Conservation (phyloP, 306 rosid genomes). For the Vicia faba region DNA sequence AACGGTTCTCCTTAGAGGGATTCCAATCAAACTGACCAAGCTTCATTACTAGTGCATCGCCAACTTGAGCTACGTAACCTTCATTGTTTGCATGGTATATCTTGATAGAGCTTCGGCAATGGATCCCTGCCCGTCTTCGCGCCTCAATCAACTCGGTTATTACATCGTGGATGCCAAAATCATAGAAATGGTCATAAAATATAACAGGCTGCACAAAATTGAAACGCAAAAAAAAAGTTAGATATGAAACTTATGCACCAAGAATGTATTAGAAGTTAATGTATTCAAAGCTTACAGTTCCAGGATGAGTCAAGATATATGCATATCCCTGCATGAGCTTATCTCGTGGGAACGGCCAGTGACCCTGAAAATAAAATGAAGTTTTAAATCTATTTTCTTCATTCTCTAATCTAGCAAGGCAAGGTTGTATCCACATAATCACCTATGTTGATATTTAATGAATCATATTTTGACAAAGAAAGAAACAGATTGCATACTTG, state of each 20-base stretch:
- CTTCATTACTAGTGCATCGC: slow-evolving; percentile 66
- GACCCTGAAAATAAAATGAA: slow-evolving; percentile 60
- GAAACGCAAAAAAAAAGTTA: neutral
- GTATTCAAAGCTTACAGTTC: slow-evolving; percentile 59
- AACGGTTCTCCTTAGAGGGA: slow-evolving; percentile 68
- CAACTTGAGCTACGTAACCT: slow-evolving; percentile 77
- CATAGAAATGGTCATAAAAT: slow-evolving; percentile 76
- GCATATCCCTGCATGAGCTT: slow-evolving; percentile 82
- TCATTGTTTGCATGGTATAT: slow-evolving; percentile 74
- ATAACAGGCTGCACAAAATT: slow-evolving; percentile 59
- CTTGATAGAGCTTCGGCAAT: slow-evolving; percentile 69
- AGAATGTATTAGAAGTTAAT: slow-evolving; percentile 20
- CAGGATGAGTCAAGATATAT: slow-evolving; percentile 82
- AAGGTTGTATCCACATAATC: slow-evolving; percentile 1
- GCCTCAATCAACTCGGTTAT: slow-evolving; percentile 66
- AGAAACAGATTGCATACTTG: slow-evolving; percentile 54
- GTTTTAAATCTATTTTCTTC: slow-evolving; percentile 30
- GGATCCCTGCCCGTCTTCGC: slow-evolving; percentile 67
- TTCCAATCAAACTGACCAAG: slow-evolving; percentile 80
- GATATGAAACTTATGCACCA: neutral
- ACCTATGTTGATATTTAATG: neutral
- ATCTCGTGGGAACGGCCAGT: slow-evolving; percentile 86
- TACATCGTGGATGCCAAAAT: slow-evolving; percentile 66
- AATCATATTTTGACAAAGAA: slow-evolving; percentile 20
- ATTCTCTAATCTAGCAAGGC: slow-evolving; percentile 31